Evolutionary conservation across 2,329 filamentous ascomycete species (phyloP), one percentile per base, ranked within the genome.

Genomic region (Cladophialophora carrionii): DNA sequence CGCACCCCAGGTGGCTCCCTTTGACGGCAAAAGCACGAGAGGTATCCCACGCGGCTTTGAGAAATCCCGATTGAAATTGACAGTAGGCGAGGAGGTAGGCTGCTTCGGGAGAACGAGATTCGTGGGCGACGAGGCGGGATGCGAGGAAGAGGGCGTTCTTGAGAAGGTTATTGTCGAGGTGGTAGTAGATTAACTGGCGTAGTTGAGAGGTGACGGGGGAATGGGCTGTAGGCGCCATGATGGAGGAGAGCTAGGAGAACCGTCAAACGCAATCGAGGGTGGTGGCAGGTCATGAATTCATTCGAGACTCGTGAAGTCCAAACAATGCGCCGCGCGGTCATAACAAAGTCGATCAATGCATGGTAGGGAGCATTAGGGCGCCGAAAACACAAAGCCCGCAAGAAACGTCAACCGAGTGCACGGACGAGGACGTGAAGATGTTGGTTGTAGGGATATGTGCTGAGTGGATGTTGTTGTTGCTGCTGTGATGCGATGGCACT

Each of bases 81-180:
- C 92, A 96, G 53, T 96, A 86, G 14, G 93, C 87, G 55, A 96
- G 82, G 12, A 99, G 85, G 75, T 96, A 93, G 53, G 87, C 84
- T 32, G 91, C 88, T 78, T 99, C 95, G 64, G 86, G 84, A 22
- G 88, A 90, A 72, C 90, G 88, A 26, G 90, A 87, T 73, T 98
- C 94, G 72, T 94, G 90, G 57, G 92, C 93, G 68, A 88, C 85
- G 22, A 97, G 85, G 70, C 95, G 88, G 74, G 94, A 91, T 66
- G 95, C 90, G 67, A 96, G 91, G 80, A 99, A 99, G 49, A 96
- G 87, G 63, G 95, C 95, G 75, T 96, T 98, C 62, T 93, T 88
- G 74, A 90, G 84, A 43, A 93, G 87, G 74, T 92, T 89, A 76
- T 96, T 96, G 82, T 99, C 95, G 76, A 99, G 87, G 75, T 88